phyloP scores from a whole-genome alignment of 2,329 filamentous ascomycete genomes.

The Ophiocordyceps camponoti-floridani region DNA sequence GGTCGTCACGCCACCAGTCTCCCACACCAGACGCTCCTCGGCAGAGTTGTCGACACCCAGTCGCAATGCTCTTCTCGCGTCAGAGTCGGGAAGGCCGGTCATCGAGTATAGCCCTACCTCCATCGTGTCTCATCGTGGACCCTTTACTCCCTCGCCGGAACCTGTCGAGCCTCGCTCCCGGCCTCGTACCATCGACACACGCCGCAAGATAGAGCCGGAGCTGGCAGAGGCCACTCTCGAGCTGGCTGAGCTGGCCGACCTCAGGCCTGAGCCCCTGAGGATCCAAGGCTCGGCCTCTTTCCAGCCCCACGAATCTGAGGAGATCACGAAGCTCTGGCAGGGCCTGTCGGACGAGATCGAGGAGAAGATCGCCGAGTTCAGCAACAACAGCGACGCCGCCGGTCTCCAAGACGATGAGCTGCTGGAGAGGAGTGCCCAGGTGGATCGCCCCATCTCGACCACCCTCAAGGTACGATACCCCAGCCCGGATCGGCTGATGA shows the following conservation, averaged over 20 bases:
- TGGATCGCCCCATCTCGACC: background rate
- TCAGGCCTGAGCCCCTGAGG: slow-evolving; percentile 10
- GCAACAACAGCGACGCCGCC: background rate
- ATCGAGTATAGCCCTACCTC: slow-evolving; percentile 3
- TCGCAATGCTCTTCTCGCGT: background rate
- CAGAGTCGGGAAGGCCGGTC: background rate
- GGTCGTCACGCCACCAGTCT: background rate
- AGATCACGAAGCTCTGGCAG: slow-evolving; percentile 1
- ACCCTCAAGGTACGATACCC: background rate
- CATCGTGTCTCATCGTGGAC: background rate
- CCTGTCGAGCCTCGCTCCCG: background rate
- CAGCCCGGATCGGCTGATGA: background rate
- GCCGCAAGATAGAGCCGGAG: background rate
- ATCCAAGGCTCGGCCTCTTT: slow-evolving; percentile 3
- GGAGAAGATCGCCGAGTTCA: slow-evolving; percentile 1
- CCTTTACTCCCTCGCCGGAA: background rate
- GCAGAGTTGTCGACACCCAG: background rate
- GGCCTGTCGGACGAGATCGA: slow-evolving; percentile 1
- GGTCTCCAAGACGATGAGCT: background rate
- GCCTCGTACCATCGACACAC: background rate
- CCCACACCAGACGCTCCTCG: background rate
- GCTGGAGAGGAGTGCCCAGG: background rate
- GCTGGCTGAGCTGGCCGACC: slow-evolving; percentile 1
- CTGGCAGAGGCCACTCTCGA: background rate
- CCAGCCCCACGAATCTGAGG: background rate